These are phyloP conservation scores for Cladosporium sp. DNA, from an alignment of 2,329 filamentous ascomycete species.

Conservation along the genomic window DNA sequence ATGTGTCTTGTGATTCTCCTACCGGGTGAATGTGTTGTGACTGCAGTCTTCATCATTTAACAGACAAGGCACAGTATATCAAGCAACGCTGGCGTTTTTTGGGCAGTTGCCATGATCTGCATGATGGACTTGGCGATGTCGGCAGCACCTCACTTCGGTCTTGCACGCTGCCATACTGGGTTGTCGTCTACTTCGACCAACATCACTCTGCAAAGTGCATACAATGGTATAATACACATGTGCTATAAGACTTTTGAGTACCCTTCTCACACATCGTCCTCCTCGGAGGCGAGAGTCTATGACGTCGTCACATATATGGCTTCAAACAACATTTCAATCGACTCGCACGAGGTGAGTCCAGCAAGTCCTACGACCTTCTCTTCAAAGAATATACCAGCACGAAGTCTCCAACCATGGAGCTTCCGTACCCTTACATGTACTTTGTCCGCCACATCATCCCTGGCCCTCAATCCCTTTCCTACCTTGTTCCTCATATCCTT, in stretches of 20 bases:
- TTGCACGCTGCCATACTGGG: not conserved
- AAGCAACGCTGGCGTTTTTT: not conserved
- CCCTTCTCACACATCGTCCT: not conserved
- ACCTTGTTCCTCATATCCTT: conserved; percentile 30
- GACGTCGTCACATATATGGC: not conserved
- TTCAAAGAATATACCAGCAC: not conserved
- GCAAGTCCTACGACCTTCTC: not conserved
- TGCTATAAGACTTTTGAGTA: not conserved
- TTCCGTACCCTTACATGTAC: conserved; percentile 21
- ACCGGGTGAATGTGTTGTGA: not conserved
- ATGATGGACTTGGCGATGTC: not conserved
- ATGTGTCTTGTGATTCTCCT: not conserved
- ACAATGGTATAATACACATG: not conserved
- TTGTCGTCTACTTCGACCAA: not conserved
- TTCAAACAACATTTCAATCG: not conserved
- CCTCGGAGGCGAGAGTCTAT: not conserved
- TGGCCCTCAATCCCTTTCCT: conserved; percentile 31
- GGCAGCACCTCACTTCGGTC: not conserved
- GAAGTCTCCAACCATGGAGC: not conserved
- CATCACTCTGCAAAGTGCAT: not conserved
- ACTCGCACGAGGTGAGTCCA: not conserved
- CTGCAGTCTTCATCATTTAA: not conserved
- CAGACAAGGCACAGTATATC: not conserved
- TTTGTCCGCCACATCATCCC: conserved; percentile 31
- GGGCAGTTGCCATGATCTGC: not conserved